Percentiles rank a stretch among this genome's conserved stretches.
These are phyloP conservation scores for Kwoniella shivajii DNA, from an alignment of 1,284 basidiomycete genomes.

Conservation along the genomic window DNA sequence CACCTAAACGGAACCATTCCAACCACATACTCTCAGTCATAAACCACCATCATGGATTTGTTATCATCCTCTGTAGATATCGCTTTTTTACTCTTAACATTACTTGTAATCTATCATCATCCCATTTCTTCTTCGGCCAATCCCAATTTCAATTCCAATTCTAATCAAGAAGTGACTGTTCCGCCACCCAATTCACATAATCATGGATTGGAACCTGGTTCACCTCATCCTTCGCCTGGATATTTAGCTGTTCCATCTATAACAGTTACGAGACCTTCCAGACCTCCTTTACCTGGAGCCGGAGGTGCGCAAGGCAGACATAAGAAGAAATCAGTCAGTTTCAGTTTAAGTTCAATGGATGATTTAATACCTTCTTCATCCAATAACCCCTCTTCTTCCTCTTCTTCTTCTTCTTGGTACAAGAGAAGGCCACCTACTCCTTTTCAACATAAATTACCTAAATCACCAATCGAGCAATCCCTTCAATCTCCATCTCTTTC, in stretches of 20 bases:
- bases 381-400: too few relatives aligned
- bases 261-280: slow-evolving; percentile 17
- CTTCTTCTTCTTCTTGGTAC: too few relatives aligned
- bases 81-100: slow-evolving; percentile 29
- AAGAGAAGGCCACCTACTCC: slow-evolving; percentile 37
- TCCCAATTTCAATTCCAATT: neutral
- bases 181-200: slow-evolving; percentile 5
- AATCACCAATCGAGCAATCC: neutral
- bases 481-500: neutral
- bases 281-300: neutral
- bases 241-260: slow-evolving; percentile 22
- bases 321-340: slow-evolving; percentile 38
- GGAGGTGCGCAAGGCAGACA: slow-evolving; percentile 12
- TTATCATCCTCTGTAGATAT: slow-evolving; percentile 25
- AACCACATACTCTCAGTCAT: neutral
- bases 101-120: slow-evolving; percentile 23
- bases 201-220: slow-evolving; percentile 7
- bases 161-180: slow-evolving; percentile 4
- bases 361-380: slow-evolving; percentile 21
- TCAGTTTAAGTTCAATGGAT: slow-evolving; percentile 36
- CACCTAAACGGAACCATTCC: neutral
- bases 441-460: slow-evolving; percentile 11
- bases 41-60: slow-evolving; percentile 23
- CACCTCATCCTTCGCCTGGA: slow-evolving; percentile 8
- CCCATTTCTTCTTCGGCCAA: slow-evolving; percentile 1